Evolutionary conservation across 768 basidiomycete genomes (phyloP).

Genomic region (Tremella yokohamensis): DNA sequence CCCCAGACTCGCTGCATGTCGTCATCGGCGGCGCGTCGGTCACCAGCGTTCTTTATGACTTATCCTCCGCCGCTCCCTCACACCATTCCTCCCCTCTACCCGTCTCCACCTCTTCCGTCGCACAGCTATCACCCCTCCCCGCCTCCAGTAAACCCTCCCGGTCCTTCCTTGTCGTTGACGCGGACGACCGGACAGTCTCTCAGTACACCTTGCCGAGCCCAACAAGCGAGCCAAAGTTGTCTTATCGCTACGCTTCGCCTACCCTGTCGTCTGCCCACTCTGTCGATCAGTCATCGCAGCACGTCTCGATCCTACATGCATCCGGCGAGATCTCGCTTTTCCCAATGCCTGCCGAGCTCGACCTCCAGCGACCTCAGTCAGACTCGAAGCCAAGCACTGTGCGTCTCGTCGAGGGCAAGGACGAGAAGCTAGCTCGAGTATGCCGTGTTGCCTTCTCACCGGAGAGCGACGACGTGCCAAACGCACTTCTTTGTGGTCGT

Average conservation of each 20-base stretch:
- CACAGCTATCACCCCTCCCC: constrained; percentile 31
- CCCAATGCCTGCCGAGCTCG: constrained; percentile 29
- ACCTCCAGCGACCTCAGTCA: constrained; percentile 38
- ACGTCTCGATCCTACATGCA: constrained; percentile 37
- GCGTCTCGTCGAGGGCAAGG: constrained; percentile 37
- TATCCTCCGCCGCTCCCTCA: constrained; percentile 22
- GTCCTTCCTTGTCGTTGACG: constrained; percentile 40
- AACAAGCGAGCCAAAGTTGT: constrained; percentile 24
- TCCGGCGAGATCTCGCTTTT: constrained; percentile 49
- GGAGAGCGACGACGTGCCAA: constrained; percentile 6
- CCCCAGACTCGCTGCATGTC: constrained; percentile 25
- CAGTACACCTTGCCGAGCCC: constrained; percentile 37
- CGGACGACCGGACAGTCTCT: constrained; percentile 41
- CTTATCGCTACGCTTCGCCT: constrained; percentile 40
- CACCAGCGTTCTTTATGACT: constrained; percentile 29
- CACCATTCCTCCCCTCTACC: constrained; percentile 37
- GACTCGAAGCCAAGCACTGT: constrained; percentile 34
- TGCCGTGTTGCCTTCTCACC: constrained; percentile 28
- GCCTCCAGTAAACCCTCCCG: constrained; percentile 16
- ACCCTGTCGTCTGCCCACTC: constrained; percentile 45
- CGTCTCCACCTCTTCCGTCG: constrained; percentile 36
- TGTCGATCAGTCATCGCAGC: constrained; percentile 22
- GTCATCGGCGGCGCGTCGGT: constrained; percentile 33
- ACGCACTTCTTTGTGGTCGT: constrained; percentile 36
- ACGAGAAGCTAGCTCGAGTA: constrained; percentile 26